These are phyloP conservation scores for Yarrowia alimentaria DNA, from an alignment of 805 yeast genomes.

Conservation along the genomic window DNA sequence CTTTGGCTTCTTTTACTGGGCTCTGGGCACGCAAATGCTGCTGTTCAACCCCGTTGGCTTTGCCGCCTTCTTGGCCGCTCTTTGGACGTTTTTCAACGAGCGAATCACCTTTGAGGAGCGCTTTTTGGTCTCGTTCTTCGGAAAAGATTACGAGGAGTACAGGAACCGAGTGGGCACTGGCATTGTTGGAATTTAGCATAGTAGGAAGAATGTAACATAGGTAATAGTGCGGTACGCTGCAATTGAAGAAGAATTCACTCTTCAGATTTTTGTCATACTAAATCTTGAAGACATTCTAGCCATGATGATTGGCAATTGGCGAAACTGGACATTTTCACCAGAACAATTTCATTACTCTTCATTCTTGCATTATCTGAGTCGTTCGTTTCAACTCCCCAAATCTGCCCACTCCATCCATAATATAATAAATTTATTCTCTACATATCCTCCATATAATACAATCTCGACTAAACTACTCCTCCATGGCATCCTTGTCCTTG, in stretches of 20 bases:
- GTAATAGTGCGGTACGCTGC: too few species aligned
- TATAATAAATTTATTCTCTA: too few species aligned
- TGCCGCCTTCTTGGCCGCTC: constrained; percentile 51
- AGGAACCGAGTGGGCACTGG: constrained; percentile 12
- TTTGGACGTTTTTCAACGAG: constrained; percentile 65
- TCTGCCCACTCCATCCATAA: too few species aligned
- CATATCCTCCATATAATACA: constrained; percentile 23
- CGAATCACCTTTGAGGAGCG: constrained; percentile 72
- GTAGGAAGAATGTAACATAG: too few species aligned
- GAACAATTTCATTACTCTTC: too few species aligned
- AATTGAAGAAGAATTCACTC: too few species aligned
- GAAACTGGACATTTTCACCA: too few species aligned
- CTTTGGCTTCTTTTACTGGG: constrained; percentile 92
- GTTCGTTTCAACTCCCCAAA: too few species aligned
- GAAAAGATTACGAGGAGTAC: constrained; percentile 6
- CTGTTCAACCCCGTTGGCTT: constrained; percentile 64
- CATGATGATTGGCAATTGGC: too few species aligned
- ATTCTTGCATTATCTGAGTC: too few species aligned
- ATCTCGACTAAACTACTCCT: not conserved
- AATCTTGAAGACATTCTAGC: too few species aligned
- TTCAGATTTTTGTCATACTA: too few species aligned
- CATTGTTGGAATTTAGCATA: constrained; percentile 10
- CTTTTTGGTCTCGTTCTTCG: constrained; percentile 44
- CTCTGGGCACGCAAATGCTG: constrained; percentile 75
- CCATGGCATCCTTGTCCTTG: constrained; percentile 28